Evolutionary conservation across 2,329 filamentous ascomycete genomes (phyloP), one percentile per base, ranked within the genome.

Genomic region (Colletotrichum magnum): DNA sequence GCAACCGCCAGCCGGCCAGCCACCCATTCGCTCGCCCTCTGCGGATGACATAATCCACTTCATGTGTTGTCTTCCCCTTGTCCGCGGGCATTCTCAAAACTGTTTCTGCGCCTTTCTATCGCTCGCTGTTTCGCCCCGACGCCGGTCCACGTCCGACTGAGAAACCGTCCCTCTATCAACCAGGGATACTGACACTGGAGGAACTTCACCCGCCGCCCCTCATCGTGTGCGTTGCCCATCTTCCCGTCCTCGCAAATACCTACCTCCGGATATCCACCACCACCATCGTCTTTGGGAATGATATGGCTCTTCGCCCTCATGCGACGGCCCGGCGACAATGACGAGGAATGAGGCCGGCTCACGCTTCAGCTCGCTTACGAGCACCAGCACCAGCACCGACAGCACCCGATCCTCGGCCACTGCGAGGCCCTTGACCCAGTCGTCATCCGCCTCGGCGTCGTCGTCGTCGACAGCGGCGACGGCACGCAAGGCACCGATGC

Each of bases 331-430:
- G 79, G 81, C 80, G 81, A 89, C 82, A 81, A 93, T 93, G 91
- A 88, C 90, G 82, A 88, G 87, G 81, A 88, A 90, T 83, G 90
- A 92, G 78, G 83, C 84, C 76, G 81, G 81, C 75, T 85, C 85
- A 81, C 90, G 90, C 82, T 88, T 91, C 86, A 90, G 87, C 83
- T 90, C 90, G 72, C 83, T 86, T 73, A 89, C 89, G 82, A 90
- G 88, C 85, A 87, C 88, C 73, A 89, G 88, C 82, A 88, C 87
- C 73, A 89, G 88, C 82, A 88, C 87, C 76, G 87, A 89, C 75
- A 93, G 90, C 83, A 89, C 87, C 80, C 87, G 87, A 75, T 93
- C 91, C 71, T 87, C 86, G 76, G 87, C 89, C 76, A 94, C 92
- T 47, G 82, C 90, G 73, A 89, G 86, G 80, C 85, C 85, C 64